Base-by-base conservation (phyloP, 352 stramenopile genomes). In the Globisporangium echinulatum region DNA sequence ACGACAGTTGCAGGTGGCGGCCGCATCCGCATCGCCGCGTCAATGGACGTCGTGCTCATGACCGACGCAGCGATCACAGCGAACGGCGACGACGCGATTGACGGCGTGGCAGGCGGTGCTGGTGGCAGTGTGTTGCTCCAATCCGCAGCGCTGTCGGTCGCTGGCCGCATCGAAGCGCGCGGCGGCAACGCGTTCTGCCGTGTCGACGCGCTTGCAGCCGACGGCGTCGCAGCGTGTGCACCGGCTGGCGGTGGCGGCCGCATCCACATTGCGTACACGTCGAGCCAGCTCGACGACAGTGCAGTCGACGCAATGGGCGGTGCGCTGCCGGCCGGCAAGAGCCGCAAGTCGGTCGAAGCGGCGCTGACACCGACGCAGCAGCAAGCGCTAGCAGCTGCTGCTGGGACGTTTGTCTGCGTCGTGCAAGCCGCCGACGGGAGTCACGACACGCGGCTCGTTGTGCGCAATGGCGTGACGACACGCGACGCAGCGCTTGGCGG, bases 1-100 rank as follows among this genome's bases (percentile, higher is more conserved):
- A 33, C 5, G 11, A 56, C 60, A 0, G 66, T 80, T 7, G 60
- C 68, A 38, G 80, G 74, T 46, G 81, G 81, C 11, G 80, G 80
- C 5, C 67, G 81, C 46, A 77, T 90, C n/a, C 75, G 82, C 42
- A 78, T 90, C 33, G 72, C 65, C 51, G 78, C 81, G 1, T 87
- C 81, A 9, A 82, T 81, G 55, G 78, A 90, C 56, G 66, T 90
- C 0, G 78, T 90, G 47, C 57, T 90, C 36, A 87, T 90, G 81
- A 43, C 67, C 43, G 63, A 58, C 15, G 78, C 78, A 10, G 57
- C 39, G 11, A 82, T 90, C 62, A 43, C 67, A 25, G 78, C 81
- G 14, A 85, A 87, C 9, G 81, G 81, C 46, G 74, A 63, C 4
- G 59, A 66, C 36, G 71, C 74, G 4, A 38, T 75, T 10, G 65